Conservation (phyloP, 306 rosid genomes). For the Medicago ruthenica region DNA sequence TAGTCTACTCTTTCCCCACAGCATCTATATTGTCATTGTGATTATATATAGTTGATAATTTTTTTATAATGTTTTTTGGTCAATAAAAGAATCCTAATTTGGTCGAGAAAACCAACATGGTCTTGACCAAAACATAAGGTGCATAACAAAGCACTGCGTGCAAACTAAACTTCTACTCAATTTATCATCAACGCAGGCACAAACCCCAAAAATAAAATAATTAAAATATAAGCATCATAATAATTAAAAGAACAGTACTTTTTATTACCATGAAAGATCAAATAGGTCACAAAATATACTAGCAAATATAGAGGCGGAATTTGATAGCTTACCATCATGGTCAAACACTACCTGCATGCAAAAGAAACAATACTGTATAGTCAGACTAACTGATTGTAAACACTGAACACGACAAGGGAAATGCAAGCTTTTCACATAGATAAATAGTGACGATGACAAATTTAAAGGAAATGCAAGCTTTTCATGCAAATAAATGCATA, state of each 20-base stretch:
- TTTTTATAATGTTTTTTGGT: conserved; percentile 26
- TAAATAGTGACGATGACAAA: neutral
- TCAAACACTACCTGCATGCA: conserved; percentile 94
- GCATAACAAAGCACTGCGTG: conserved; percentile 10
- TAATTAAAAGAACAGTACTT: conserved; percentile 21
- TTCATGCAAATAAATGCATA: conserved; percentile 19
- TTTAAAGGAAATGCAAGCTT: conserved; percentile 27
- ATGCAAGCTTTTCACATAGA: neutral
- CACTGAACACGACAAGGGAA: neutral
- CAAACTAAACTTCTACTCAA: conserved; percentile 21
- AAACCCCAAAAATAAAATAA: conserved; percentile 18
- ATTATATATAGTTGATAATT: neutral
- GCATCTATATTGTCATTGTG: conserved; percentile 17
- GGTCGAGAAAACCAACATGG: conserved; percentile 9
- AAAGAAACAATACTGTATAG: conserved; percentile 42
- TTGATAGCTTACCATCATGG: conserved; percentile 86
- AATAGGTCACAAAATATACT: conserved; percentile 38
- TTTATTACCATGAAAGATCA: conserved; percentile 22
- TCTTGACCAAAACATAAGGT: conserved; percentile 27
- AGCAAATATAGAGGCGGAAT: conserved; percentile 37
- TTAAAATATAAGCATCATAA: conserved; percentile 21
- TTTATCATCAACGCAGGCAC: conserved; percentile 1
- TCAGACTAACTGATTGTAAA: conserved; percentile 16
- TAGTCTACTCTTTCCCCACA: conserved; percentile 3
- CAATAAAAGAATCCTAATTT: conserved; percentile 15